These are phyloP conservation scores for Plantago rigida DNA, from an alignment of 305 asterid species.

Conservation along the genomic window DNA sequence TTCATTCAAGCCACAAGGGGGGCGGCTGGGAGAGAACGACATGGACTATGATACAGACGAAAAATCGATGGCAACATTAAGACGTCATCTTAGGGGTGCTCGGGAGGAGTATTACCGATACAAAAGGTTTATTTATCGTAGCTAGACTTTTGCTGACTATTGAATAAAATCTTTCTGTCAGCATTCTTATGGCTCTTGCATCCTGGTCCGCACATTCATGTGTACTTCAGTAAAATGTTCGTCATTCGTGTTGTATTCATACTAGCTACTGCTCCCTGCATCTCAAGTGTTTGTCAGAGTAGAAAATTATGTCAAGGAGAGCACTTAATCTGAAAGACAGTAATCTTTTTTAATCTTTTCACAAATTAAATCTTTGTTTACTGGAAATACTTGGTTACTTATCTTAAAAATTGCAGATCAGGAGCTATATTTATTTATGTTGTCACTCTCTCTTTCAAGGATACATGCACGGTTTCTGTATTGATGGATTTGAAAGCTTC, in stretches of 20 bases:
- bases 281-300: conserved; percentile 3
- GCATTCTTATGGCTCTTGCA: conserved; percentile 8
- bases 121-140: conserved; percentile 54
- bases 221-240: conserved; percentile 15
- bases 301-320: background rate
- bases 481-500: background rate
- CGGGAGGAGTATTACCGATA: conserved; percentile 90
- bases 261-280: conserved; percentile 17
- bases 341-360: background rate
- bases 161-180: conserved; percentile 16
- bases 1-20: conserved; percentile 99
- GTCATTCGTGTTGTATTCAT: conserved; percentile 11
- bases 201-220: conserved; percentile 5
- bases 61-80: conserved; percentile 95
- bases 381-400: too few species aligned
- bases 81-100: conserved; percentile 87
- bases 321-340: background rate
- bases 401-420: too few species aligned
- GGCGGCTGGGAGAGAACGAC: conserved; percentile 88
- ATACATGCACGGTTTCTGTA: background rate
- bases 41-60: conserved; percentile 98
- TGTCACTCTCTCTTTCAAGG: background rate
- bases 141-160: conserved; percentile 16
- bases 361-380: background rate
- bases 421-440: too few species aligned